Conservation (phyloP, 1,139 yeast species). For the Pichia sp. region DNA sequence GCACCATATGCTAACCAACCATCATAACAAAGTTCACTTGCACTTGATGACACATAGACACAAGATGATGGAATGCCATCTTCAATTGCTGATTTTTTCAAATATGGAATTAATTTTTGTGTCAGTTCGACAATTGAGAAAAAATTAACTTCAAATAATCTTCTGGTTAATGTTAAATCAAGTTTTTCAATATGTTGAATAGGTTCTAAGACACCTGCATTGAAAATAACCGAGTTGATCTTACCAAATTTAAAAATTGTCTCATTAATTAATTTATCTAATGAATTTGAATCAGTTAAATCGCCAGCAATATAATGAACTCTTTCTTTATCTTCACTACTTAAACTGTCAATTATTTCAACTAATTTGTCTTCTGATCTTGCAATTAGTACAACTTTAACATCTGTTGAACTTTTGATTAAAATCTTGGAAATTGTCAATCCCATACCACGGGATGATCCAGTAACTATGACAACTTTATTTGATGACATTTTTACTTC, state of each 20-base stretch:
- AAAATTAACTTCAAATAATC: slow-evolving; percentile 65
- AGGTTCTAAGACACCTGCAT: slow-evolving; percentile 85
- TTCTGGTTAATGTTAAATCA: slow-evolving; percentile 51
- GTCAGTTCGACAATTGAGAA: slow-evolving; percentile 67
- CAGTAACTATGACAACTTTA: slow-evolving; percentile 49
- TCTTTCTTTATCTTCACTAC: slow-evolving; percentile 34
- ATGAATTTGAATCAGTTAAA: slow-evolving; percentile 40
- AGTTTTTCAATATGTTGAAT: slow-evolving; percentile 52
- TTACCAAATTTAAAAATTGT: slow-evolving; percentile 51
- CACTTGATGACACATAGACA: slow-evolving; percentile 81
- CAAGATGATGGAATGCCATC: slow-evolving; percentile 45
- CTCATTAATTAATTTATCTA: slow-evolving; percentile 37
- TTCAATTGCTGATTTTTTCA: slow-evolving; percentile 34
- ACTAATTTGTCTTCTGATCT: slow-evolving; percentile 49
- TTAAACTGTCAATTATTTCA: slow-evolving; percentile 35
- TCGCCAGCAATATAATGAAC: slow-evolving; percentile 65
- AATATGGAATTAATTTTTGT: slow-evolving; percentile 49
- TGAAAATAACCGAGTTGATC: slow-evolving; percentile 66
- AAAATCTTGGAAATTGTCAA: slow-evolving; percentile 58
- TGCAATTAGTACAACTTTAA: slow-evolving; percentile 62
- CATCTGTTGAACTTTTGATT: slow-evolving; percentile 26
- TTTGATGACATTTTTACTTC: not conserved
- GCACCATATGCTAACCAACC: slow-evolving; percentile 92
- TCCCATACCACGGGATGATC: slow-evolving; percentile 78
- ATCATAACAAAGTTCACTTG: slow-evolving; percentile 49